Percentiles rank a stretch among this genome's conserved stretches.
phyloP scores from a whole-genome alignment of 495 filamentous ascomycete species.

The Aspergillus incahuasiensis region DNA sequence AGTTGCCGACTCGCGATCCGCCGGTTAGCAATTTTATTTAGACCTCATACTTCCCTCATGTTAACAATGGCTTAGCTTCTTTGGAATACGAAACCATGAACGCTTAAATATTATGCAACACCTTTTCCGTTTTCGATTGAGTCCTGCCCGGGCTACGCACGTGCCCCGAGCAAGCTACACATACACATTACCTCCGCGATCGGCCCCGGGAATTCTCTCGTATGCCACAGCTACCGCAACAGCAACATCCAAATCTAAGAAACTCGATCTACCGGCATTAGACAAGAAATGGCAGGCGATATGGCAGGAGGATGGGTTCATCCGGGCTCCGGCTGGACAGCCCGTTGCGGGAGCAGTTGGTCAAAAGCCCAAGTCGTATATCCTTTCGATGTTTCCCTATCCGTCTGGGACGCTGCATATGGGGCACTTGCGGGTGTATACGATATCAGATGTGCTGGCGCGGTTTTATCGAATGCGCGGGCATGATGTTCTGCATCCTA shows the following conservation, averaged over 20 bases:
- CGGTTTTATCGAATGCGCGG: slow-evolving; percentile 75
- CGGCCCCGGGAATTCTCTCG: slow-evolving; percentile 10
- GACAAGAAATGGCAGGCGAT: slow-evolving; percentile 71
- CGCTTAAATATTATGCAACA: slow-evolving; percentile 24
- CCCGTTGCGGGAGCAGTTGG: not conserved
- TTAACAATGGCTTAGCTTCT: slow-evolving; percentile 1
- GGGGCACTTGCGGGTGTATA: slow-evolving; percentile 84
- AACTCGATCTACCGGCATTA: slow-evolving; percentile 59
- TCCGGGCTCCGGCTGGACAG: not conserved
- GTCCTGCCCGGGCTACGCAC: slow-evolving; percentile 17
- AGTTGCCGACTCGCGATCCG: not conserved
- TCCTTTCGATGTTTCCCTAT: slow-evolving; percentile 91
- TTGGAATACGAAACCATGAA: slow-evolving; percentile 13
- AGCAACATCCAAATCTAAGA: slow-evolving; percentile 11
- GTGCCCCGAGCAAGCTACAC: slow-evolving; percentile 20
- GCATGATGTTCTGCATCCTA: slow-evolving; percentile 72
- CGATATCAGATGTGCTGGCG: slow-evolving; percentile 80
- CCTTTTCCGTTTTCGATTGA: slow-evolving; percentile 29
- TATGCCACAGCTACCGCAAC: slow-evolving; percentile 25
- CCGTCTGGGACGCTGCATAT: slow-evolving; percentile 87
- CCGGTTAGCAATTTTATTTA: not conserved
- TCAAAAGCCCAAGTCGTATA: slow-evolving; percentile 58
- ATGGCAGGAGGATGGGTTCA: slow-evolving; percentile 38
- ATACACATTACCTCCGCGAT: slow-evolving; percentile 14
- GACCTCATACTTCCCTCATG: not conserved